phyloP scores from a whole-genome alignment of 129 eudicot genomes.

The Cynara cardunculus region DNA sequence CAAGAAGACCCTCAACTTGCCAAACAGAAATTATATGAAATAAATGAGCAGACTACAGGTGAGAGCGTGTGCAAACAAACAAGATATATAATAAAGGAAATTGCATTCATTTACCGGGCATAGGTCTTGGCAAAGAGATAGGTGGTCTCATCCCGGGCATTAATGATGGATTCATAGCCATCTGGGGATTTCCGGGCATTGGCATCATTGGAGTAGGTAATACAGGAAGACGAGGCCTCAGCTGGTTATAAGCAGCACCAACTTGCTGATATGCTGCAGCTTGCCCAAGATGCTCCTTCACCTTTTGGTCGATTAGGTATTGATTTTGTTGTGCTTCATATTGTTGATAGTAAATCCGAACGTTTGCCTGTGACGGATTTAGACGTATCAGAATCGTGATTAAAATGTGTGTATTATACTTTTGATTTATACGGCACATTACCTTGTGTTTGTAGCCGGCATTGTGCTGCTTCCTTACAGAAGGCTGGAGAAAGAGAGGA shows the following conservation, averaged over 20 bases:
- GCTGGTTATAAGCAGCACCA: conserved; percentile 63
- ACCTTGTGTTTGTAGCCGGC: conserved; percentile 99
- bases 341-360: conserved; percentile 77
- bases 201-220: conserved; percentile 60
- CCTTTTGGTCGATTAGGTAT: conserved; percentile 82
- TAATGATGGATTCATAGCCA: conserved; percentile 23
- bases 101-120: conserved; percentile 47
- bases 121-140: conserved; percentile 67
- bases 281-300: conserved; percentile 87
- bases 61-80: not conserved
- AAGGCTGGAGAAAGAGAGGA: conserved; percentile 47
- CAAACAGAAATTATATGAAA: not conserved
- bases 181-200: conserved; percentile 49
- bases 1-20: not conserved
- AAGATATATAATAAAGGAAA: not conserved
- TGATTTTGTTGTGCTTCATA: conserved; percentile 87
- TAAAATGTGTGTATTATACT: not conserved
- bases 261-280: conserved; percentile 72
- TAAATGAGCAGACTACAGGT: not conserved
- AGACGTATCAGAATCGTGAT: not conserved
- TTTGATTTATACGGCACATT: not conserved
- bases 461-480: conserved; percentile 96
- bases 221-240: conserved; percentile 73
- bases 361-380: conserved; percentile 57
- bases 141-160: conserved; percentile 76